Evolutionary conservation across 805 yeast species (phyloP).

Genomic region (Pichia occidentalis): DNA sequence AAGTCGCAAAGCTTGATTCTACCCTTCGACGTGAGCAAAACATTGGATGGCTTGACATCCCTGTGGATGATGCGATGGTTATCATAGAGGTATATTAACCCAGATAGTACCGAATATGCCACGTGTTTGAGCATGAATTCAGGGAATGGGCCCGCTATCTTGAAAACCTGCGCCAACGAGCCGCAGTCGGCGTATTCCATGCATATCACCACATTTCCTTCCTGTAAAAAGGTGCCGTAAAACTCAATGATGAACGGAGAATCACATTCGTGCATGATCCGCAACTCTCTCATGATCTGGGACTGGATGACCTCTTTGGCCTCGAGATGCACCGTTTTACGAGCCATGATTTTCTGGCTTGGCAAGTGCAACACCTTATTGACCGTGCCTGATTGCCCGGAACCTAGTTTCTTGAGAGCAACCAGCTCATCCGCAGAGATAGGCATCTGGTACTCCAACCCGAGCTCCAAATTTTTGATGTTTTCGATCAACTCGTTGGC

Average conservation of each 20-base stretch:
- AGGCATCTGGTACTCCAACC: constrained; percentile 47
- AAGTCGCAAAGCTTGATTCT: constrained; percentile 91
- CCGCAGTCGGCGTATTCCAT: constrained; percentile 97
- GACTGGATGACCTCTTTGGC: constrained; percentile 70
- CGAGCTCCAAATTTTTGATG: constrained; percentile 44
- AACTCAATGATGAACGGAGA: constrained; percentile 80
- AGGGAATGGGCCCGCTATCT: constrained; percentile 55
- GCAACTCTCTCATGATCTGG: constrained; percentile 81
- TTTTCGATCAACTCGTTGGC: constrained; percentile 36
- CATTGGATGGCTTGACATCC: constrained; percentile 94
- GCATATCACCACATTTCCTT: constrained; percentile 75
- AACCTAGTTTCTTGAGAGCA: constrained; percentile 70
- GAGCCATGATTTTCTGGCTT: constrained; percentile 82
- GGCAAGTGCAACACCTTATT: constrained; percentile 85
- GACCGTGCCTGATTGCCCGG: constrained; percentile 94
- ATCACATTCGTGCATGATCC: constrained; percentile 86
- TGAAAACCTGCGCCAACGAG: constrained; percentile 73
- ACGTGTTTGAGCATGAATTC: constrained; percentile 66
- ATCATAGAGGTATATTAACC: constrained; percentile 74
- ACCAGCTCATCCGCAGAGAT: constrained; percentile 63
- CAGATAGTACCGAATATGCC: constrained; percentile 69
- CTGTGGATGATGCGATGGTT: constrained; percentile 87
- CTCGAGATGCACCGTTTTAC: constrained; percentile 81
- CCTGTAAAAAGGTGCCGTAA: constrained; percentile 80
- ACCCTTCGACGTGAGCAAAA: constrained; percentile 78